Evolutionary conservation across 192 early-diverging fungal genomes (phyloP).

Genomic region (Podila epigama): DNA sequence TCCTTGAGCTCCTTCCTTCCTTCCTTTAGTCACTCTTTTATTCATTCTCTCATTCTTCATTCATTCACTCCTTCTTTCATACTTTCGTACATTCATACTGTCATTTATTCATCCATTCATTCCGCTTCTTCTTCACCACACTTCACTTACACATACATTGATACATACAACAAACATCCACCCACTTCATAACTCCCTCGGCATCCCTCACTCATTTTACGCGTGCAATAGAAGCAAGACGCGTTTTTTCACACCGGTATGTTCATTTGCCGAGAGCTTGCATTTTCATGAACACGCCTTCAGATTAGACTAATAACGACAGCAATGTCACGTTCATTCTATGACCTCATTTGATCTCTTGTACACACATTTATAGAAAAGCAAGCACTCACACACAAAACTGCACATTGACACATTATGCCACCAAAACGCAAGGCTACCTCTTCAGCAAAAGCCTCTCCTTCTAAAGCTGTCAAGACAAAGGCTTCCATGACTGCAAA

Average conservation of each 20-base stretch:
- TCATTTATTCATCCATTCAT: neutral
- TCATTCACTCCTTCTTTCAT: neutral
- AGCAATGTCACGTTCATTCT: too few species aligned
- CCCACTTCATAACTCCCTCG: neutral
- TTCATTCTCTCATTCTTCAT: neutral
- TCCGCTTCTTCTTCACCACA: neutral
- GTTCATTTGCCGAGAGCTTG: too few species aligned
- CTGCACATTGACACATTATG: neutral
- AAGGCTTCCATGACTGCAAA: neutral
- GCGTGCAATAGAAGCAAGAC: too few species aligned
- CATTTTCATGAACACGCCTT: too few species aligned
- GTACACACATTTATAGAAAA: too few species aligned
- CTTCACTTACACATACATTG: neutral
- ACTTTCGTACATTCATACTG: too few species aligned
- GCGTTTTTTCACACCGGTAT: too few species aligned
- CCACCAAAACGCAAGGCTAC: slow-evolving; percentile 1
- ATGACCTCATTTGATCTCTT: too few species aligned
- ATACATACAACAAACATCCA: neutral
- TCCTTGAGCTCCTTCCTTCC: neutral
- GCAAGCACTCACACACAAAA: too few species aligned
- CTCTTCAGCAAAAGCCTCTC: neutral
- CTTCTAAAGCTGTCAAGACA: neutral
- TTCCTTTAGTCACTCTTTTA: neutral
- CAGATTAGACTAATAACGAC: too few species aligned
- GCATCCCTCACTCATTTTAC: too few species aligned